phyloP scores from a whole-genome alignment of 2,329 filamentous ascomycete genomes.

The Zymoseptoria passerinii region DNA sequence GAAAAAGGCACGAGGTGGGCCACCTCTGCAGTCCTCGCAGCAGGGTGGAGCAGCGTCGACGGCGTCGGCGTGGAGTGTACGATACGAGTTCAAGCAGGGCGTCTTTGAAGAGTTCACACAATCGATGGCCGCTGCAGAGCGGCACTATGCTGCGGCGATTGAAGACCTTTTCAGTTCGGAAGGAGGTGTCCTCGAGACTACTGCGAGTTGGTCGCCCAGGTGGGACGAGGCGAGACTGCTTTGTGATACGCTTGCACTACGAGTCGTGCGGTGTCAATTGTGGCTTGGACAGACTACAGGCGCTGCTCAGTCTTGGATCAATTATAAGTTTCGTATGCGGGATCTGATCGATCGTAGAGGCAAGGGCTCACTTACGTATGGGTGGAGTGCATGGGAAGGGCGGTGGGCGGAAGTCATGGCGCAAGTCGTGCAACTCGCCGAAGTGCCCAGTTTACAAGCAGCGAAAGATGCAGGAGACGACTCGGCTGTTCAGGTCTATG shows the following conservation, averaged over 20 bases:
- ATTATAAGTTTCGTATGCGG: slow-evolving; percentile 63
- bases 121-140: slow-evolving; percentile 78
- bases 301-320: slow-evolving; percentile 72
- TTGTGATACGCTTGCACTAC: slow-evolving; percentile 71
- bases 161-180: slow-evolving; percentile 74
- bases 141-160: slow-evolving; percentile 81
- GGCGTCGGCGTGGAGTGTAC: slow-evolving; percentile 78
- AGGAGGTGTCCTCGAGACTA: slow-evolving; percentile 64
- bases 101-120: slow-evolving; percentile 88
- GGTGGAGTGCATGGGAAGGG: slow-evolving; percentile 89
- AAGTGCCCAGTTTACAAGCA: slow-evolving; percentile 38
- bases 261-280: slow-evolving; percentile 72
- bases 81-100: slow-evolving; percentile 90
- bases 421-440: slow-evolving; percentile 47
- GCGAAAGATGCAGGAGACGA: slow-evolving; percentile 8
- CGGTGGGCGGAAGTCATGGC: slow-evolving; percentile 58
- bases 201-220: slow-evolving; percentile 79
- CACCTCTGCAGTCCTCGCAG: slow-evolving; percentile 74
- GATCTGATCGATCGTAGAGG: slow-evolving; percentile 76
- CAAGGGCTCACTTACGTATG: slow-evolving; percentile 79
- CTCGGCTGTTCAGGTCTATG: slow-evolving; percentile 30
- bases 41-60: slow-evolving; percentile 79
- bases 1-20: slow-evolving; percentile 71
- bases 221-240: slow-evolving; percentile 91
- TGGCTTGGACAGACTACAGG: slow-evolving; percentile 71